Evolutionary conservation across 768 basidiomycete genomes (phyloP).

Genomic region (Crepidotus variabilis): DNA sequence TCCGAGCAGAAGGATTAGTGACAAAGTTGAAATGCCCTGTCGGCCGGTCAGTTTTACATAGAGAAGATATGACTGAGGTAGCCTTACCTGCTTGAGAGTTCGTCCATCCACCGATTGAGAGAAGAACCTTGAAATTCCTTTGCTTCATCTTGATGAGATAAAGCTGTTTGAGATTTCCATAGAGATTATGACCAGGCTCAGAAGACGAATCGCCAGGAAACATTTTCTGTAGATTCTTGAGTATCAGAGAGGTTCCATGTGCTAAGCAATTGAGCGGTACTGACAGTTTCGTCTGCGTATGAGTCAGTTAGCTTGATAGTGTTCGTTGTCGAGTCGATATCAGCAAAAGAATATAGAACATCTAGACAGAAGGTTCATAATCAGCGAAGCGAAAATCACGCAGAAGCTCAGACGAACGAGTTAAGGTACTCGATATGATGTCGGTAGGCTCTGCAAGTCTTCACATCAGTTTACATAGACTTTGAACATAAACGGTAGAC

Average conservation of each 20-base stretch:
- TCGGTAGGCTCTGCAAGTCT: conserved; percentile 54
- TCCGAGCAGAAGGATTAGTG: conserved; percentile 42
- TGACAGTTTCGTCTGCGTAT: conserved; percentile 63
- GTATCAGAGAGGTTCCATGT: conserved; percentile 11
- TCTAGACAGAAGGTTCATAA: conserved; percentile 22
- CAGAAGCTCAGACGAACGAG: conserved; percentile 38
- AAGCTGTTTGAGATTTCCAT: conserved; percentile 78
- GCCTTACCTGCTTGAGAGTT: conserved; percentile 57
- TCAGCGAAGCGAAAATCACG: not conserved
- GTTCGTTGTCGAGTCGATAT: conserved; percentile 56
- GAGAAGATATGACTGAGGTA: not conserved
- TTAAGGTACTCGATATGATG: conserved; percentile 54
- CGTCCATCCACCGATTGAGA: conserved; percentile 61
- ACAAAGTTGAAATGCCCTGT: conserved; percentile 66
- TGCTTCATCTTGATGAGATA: conserved; percentile 57
- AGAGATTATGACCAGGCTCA: conserved; percentile 79
- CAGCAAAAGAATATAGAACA: conserved; percentile 78
- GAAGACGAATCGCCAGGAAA: conserved; percentile 70
- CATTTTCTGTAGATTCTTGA: conserved; percentile 50
- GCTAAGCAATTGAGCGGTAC: conserved; percentile 24
- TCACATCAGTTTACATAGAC: conserved; percentile 4
- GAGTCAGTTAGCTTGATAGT: conserved; percentile 65
- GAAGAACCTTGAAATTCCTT: conserved; percentile 47
- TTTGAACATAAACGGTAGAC: conserved; percentile 11
- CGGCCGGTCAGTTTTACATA: not conserved